Conservation (phyloP, 257 asterid genomes). For the Salvia splendens region DNA sequence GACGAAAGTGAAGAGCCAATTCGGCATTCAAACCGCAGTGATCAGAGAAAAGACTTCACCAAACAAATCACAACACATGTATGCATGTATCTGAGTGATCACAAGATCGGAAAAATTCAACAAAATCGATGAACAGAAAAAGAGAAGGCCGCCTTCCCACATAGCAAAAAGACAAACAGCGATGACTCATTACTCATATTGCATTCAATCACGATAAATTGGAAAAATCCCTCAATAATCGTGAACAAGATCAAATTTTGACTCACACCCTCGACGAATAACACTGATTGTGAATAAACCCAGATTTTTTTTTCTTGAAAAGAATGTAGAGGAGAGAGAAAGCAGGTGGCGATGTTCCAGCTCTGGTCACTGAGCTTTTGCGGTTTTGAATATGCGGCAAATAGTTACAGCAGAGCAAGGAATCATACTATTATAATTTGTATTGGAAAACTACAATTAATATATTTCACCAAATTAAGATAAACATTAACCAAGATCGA, state of each 20-base stretch:
- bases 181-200: constrained; percentile 22
- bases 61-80: constrained; percentile 1
- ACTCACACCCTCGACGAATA: constrained; percentile 16
- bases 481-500: too few species aligned
- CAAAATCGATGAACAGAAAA: constrained; percentile 23
- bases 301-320: not conserved
- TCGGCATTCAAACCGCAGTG: constrained; percentile 21
- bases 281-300: constrained; percentile 18
- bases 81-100: constrained; percentile 32
- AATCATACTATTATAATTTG: too few species aligned
- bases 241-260: constrained; percentile 26
- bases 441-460: too few species aligned
- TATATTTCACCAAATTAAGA: too few species aligned
- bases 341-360: constrained; percentile 39
- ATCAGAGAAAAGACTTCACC: constrained; percentile 20
- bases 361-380: constrained; percentile 22
- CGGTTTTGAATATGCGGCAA: constrained; percentile 29
- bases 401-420: too few species aligned
- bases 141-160: not conserved
- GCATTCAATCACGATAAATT: constrained; percentile 32
- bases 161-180: constrained; percentile 32
- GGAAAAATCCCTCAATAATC: constrained; percentile 5
- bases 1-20: constrained; percentile 29
- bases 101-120: constrained; percentile 29
- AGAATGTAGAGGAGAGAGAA: constrained; percentile 22